Conservation (phyloP, 306 rosid species). For the Vicia faba region DNA sequence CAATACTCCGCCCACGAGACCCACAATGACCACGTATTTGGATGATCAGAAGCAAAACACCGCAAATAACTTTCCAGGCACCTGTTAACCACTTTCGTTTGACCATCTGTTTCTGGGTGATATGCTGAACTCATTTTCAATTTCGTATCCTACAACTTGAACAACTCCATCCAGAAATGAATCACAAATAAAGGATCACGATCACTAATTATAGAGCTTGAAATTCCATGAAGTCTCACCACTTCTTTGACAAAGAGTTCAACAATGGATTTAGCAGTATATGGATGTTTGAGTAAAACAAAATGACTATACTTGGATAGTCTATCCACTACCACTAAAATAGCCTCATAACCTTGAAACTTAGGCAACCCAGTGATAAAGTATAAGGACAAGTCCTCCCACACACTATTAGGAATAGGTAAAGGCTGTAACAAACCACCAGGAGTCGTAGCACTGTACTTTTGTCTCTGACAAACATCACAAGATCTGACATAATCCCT, state of each 20-base stretch:
- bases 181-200: no score
- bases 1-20: no score
- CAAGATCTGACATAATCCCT: neutral
- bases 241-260: neutral
- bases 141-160: neutral
- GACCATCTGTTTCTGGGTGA: no score
- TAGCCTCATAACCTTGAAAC: neutral
- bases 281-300: neutral
- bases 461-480: neutral
- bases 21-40: no score
- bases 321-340: neutral
- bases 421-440: neutral
- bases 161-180: neutral
- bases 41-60: no score
- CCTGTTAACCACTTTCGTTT: no score
- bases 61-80: no score
- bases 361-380: neutral
- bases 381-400: neutral
- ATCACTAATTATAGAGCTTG: neutral
- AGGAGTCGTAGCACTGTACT: neutral
- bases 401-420: neutral
- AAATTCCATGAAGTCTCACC: neutral
- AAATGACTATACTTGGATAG: neutral
- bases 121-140: no score
- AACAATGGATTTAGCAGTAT: neutral